phyloP scores from a whole-genome alignment of 2,329 filamentous ascomycete species.

The Fusarium tjaetaba region DNA sequence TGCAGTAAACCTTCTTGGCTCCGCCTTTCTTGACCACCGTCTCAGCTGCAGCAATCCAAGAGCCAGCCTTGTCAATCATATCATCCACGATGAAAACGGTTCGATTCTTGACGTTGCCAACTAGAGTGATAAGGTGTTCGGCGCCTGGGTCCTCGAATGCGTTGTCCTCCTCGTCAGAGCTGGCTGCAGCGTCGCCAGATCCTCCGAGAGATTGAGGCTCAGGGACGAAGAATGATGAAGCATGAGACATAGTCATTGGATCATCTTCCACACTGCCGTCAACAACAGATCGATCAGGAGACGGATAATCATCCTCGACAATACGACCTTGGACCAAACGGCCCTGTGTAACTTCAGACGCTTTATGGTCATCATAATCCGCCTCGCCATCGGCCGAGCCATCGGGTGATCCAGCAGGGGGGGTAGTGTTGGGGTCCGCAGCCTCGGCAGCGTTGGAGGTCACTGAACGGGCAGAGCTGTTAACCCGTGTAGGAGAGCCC shows the following conservation, averaged over 20 bases:
- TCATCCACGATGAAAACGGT: slow-evolving; percentile 97
- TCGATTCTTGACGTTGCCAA: slow-evolving; percentile 89
- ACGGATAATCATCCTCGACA: slow-evolving; percentile 92
- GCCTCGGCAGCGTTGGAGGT: slow-evolving; percentile 20
- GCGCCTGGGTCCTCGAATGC: slow-evolving; percentile 81
- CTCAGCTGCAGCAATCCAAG: slow-evolving; percentile 97
- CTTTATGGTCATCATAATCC: slow-evolving; percentile 81
- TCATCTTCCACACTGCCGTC: slow-evolving; percentile 78
- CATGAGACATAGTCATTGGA: slow-evolving; percentile 80
- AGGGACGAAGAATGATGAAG: slow-evolving; percentile 82
- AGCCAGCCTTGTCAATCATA: slow-evolving; percentile 97
- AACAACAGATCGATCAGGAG: slow-evolving; percentile 76
- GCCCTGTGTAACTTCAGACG: slow-evolving; percentile 89
- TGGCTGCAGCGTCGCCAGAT: slow-evolving; percentile 82
- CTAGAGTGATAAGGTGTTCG: slow-evolving; percentile 97
- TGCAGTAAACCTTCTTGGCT: slow-evolving; percentile 95
- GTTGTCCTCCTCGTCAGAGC: slow-evolving; percentile 93
- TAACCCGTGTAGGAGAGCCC: slow-evolving; percentile 55
- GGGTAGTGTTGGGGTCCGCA: slow-evolving; percentile 28
- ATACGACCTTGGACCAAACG: slow-evolving; percentile 93
- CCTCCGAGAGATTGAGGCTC: slow-evolving; percentile 78
- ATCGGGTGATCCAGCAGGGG: slow-evolving; percentile 42
- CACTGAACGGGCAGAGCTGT: slow-evolving; percentile 24
- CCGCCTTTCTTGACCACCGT: slow-evolving; percentile 92
- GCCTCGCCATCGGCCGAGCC: slow-evolving; percentile 45